Evolutionary conservation across 805 yeast genomes (phyloP), one percentile per base, ranked within the genome.

Genomic region (Pichia rugopelliculosa): DNA sequence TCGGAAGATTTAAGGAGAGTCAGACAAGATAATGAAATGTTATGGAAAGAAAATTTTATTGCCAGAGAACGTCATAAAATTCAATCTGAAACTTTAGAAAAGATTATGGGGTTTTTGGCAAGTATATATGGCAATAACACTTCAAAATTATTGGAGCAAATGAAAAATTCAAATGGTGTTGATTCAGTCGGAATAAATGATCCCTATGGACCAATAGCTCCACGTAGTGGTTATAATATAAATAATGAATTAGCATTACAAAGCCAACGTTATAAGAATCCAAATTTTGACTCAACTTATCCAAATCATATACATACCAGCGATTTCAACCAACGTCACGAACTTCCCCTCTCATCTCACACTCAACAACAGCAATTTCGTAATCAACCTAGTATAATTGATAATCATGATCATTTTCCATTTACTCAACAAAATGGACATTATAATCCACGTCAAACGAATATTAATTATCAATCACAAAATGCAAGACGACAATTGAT

Each of bases 1-100:
- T 77, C 88, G 5, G 93, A 89, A 56, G 98, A 93, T 60, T 70
- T 93, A 52, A 71, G 84, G 56, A 74, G 97, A 49, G 80, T 93
- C 36, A 75, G 89, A 49, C 82, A 82, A 51, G 98, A 93, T 61
- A 93, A 91, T 67, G 91, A 87, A 61, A 65, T 87, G 58, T 67
- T 93, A 40, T 93, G 99, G 99, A 82, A 84, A 51, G 98, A 93
- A 61, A 84, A 88, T 58, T 82, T 75, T 61, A 68, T 81, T 49
- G 83, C 91, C 6, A 74, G 97, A 46, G 97, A 91, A 62, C 77
- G 90, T 53, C 87, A 90, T 64, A 79, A 84, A 57, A 75, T 82
- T 30, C 98, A 93, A 62, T 81, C 91, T 37, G 91, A 86, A 53
- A 87, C 96, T 21, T 72, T 93, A 47, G 95, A 89, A 54, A 84